Conservation (phyloP, 108 stramenopile species). For the Cyclotella sp. region DNA sequence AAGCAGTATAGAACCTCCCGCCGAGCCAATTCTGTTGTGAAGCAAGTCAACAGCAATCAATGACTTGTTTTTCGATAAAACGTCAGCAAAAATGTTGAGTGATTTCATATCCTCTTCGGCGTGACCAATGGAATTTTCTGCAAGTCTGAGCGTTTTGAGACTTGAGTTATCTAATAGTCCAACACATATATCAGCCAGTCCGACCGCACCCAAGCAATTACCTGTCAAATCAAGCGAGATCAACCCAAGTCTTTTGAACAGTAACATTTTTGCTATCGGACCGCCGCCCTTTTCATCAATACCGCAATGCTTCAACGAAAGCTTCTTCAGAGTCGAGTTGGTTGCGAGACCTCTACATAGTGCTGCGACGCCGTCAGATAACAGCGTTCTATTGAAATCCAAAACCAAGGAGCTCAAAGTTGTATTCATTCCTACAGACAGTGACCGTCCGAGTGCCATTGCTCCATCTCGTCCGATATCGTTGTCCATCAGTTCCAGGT, state of each 20-base stretch:
- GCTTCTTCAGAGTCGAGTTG: conserved; percentile 59
- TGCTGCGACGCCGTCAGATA: conserved; percentile 48
- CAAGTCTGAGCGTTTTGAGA: conserved; percentile 44
- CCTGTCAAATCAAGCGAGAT: conserved; percentile 48
- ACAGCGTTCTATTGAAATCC: conserved; percentile 60
- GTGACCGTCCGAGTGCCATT: conserved; percentile 51
- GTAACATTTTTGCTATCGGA: conserved; percentile 53
- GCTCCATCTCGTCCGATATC: conserved; percentile 53
- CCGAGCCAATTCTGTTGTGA: conserved; percentile 57
- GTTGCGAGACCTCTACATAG: conserved; percentile 67
- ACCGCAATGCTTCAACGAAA: conserved; percentile 56
- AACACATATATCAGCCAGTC: conserved; percentile 44
- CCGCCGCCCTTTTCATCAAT: conserved; percentile 51
- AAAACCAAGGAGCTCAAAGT: conserved; percentile 51
- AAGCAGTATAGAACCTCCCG: conserved; percentile 34
- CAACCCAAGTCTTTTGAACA: conserved; percentile 43
- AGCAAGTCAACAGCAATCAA: conserved; percentile 49
- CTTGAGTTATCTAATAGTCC: conserved; percentile 50
- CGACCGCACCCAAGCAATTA: conserved; percentile 48
- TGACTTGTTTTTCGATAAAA: conserved; percentile 27
- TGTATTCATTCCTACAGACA: conserved; percentile 55
- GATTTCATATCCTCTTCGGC: conserved; percentile 40
- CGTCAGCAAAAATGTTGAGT: conserved; percentile 42
- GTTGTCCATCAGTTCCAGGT: conserved; percentile 60
- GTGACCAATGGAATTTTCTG: conserved; percentile 53